These are phyloP conservation scores for Pseudisothecium myosuroides DNA, from an alignment of 225 moss, liverwort and hornwort species.

Conservation along the genomic window DNA sequence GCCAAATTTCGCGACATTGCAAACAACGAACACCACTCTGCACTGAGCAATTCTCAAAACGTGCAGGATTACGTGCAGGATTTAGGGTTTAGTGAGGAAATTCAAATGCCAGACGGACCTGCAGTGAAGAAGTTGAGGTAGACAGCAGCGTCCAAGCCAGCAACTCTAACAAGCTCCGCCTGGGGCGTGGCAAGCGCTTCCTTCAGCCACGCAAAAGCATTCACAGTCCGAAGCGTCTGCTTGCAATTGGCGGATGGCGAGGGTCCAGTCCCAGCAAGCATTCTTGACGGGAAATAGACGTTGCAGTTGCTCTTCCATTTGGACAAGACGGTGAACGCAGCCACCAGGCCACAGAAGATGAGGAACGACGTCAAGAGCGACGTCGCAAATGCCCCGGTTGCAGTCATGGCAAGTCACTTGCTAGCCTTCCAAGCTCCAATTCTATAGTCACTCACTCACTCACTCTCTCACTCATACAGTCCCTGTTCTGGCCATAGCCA, in stretches of 20 bases:
- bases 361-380: conserved; percentile 38
- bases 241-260: background rate
- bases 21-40: background rate
- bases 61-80: background rate
- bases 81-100: background rate
- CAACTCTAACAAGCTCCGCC: conserved; percentile 17
- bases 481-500: background rate
- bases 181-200: conserved; percentile 14
- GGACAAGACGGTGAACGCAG: background rate
- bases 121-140: conserved; percentile 36
- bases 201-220: conserved; percentile 12
- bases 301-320: conserved; percentile 14
- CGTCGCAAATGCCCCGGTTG: conserved; percentile 23
- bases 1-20: background rate
- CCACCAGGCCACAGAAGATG: conserved; percentile 27
- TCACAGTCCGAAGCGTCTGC: background rate
- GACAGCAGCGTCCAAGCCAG: conserved; percentile 31
- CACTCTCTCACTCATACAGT: background rate
- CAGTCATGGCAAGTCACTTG: conserved; percentile 7
- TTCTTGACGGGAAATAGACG: conserved; percentile 19
- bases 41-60: background rate
- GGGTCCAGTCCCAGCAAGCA: background rate
- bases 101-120: background rate
- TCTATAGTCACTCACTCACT: background rate
- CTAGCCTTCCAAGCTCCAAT: background rate